phyloP scores from a whole-genome alignment of 306 rosid species.

The Styphnolobium japonicum region DNA sequence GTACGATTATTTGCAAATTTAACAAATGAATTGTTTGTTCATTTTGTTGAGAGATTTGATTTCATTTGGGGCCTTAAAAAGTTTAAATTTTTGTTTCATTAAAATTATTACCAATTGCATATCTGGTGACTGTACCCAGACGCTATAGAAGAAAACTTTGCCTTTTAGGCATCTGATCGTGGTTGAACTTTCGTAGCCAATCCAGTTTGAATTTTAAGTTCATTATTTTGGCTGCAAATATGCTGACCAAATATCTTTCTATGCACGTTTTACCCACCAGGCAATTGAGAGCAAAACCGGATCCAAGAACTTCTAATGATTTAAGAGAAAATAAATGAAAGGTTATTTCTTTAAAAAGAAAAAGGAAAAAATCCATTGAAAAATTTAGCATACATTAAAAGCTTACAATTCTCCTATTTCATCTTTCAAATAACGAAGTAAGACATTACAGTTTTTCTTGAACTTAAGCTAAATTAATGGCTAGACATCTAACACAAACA shows the following conservation, averaged over 20 bases:
- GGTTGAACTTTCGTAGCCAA: too few species aligned
- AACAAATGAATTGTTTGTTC: background rate
- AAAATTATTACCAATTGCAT: background rate
- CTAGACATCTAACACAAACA: background rate
- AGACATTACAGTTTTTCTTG: background rate
- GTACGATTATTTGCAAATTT: too few species aligned
- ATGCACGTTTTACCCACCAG: too few species aligned
- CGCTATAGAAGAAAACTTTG: background rate
- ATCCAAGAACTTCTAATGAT: too few species aligned
- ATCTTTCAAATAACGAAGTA: background rate
- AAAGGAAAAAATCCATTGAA: too few species aligned
- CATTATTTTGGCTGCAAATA: too few species aligned
- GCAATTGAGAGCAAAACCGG: too few species aligned
- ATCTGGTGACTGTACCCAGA: background rate
- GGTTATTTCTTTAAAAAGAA: too few species aligned
- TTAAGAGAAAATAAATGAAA: too few species aligned
- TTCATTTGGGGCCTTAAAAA: background rate
- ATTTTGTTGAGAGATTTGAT: background rate
- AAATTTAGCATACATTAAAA: too few species aligned
- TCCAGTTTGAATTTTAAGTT: too few species aligned
- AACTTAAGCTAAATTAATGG: background rate
- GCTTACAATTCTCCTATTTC: background rate
- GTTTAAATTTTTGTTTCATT: background rate
- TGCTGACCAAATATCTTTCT: too few species aligned
- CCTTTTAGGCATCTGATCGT: background rate